Percentiles rank a stretch among this genome's conserved stretches.
Evolutionary conservation across 1,139 yeast species (phyloP).

Genomic region (Magnusiomyces tetraspermus): DNA sequence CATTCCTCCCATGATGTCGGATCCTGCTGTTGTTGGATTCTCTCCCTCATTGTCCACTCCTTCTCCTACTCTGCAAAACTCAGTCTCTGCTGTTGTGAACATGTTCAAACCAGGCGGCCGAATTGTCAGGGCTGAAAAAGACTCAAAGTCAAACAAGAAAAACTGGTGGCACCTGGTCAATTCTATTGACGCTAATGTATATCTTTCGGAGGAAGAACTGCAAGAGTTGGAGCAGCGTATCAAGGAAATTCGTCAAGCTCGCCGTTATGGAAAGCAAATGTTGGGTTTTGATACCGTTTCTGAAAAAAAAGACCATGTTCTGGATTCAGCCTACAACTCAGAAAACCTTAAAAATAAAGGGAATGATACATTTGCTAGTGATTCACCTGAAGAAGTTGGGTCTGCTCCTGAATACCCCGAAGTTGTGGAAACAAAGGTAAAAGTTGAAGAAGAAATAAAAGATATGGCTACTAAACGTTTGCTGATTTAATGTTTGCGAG

Average conservation of each 20-base stretch:
- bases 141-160: neutral
- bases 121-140: neutral
- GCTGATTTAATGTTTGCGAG: too few relatives aligned
- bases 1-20: neutral
- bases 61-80: neutral
- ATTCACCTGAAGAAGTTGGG: neutral
- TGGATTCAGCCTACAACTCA: neutral
- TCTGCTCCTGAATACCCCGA: neutral
- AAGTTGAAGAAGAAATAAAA: neutral
- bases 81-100: neutral
- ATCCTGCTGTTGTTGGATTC: neutral
- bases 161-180: conserved; percentile 4
- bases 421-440: neutral
- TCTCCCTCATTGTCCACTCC: neutral
- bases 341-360: too few relatives aligned
- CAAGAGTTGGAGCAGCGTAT: neutral
- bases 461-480: neutral
- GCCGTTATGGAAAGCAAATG: neutral
- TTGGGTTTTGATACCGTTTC: neutral
- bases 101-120: conserved; percentile 1
- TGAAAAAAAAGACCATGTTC: neutral
- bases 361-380: too few relatives aligned
- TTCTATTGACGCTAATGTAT: neutral
- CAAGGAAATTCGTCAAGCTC: neutral
- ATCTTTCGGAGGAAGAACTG: neutral